Evolutionary conservation across 139 green algal genomes (phyloP).

Genomic region (Chlamydomonas sp.): DNA sequence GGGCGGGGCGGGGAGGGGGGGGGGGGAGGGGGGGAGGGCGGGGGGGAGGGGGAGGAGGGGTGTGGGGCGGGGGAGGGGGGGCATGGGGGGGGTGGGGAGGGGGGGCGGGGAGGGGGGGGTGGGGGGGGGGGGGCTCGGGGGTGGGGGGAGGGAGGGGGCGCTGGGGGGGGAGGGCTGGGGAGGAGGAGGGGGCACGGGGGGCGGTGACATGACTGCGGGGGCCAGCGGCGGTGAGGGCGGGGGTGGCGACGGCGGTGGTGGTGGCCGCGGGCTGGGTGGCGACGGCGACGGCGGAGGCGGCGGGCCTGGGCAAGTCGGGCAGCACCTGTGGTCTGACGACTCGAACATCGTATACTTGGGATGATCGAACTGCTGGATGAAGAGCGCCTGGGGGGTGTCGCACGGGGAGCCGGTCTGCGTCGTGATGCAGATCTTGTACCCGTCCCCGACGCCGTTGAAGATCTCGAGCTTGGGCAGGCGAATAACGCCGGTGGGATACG

Average conservation of each 20-base stretch:
- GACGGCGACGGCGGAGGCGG: neutral
- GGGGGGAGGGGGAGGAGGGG: constrained; percentile 1
- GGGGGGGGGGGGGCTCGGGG: constrained; percentile 7
- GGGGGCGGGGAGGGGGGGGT: too few relatives aligned
- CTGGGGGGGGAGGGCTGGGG: neutral
- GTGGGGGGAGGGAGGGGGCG: neutral
- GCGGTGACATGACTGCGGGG: neutral
- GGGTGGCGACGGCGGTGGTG: constrained; percentile 1
- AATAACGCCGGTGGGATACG: constrained; percentile 2
- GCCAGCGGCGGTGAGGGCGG: neutral
- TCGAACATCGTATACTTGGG: constrained; percentile 13
- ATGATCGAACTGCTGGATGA: neutral
- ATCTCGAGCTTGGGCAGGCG: constrained; percentile 5
- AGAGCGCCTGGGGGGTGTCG: constrained; percentile 2
- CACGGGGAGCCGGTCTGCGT: neutral
- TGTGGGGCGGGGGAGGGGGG: neutral
- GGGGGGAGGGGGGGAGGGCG: neutral
- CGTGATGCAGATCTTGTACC: constrained; percentile 3
- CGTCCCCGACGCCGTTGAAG: neutral
- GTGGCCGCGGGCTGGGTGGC: neutral
- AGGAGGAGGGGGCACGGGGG: too few relatives aligned
- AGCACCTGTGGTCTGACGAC: constrained; percentile 15
- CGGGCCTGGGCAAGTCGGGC: constrained; percentile 1
- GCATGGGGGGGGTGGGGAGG: neutral
- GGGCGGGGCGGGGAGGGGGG: too few relatives aligned